Evolutionary conservation across 768 basidiomycete species (phyloP).

Genomic region (Rhodosporidiobolus odoratus): DNA sequence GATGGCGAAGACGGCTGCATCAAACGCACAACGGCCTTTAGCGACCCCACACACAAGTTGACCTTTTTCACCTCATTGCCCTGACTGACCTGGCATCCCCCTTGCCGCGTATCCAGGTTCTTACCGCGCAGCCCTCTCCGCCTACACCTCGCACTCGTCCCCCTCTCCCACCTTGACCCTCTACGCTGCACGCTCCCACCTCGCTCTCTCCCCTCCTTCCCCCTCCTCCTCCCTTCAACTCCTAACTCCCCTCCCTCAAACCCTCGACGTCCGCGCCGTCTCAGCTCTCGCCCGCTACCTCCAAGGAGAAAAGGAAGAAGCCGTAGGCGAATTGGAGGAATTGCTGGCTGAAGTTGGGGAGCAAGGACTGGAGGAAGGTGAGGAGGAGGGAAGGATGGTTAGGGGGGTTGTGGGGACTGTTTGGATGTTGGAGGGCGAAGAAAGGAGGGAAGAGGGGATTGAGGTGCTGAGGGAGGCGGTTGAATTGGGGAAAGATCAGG

Average conservation of each 20-base stretch:
- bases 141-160: slow-evolving; percentile 18
- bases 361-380: slow-evolving; percentile 25
- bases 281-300: slow-evolving; percentile 30
- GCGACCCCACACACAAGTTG: not conserved
- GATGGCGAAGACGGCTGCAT: not conserved
- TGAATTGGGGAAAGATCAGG: slow-evolving; percentile 36
- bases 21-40: not conserved
- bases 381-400: slow-evolving; percentile 22
- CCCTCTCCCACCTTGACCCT: slow-evolving; percentile 26
- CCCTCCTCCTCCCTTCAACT: slow-evolving; percentile 8
- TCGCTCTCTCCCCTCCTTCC: slow-evolving; percentile 34
- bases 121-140: slow-evolving; percentile 33
- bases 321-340: slow-evolving; percentile 32
- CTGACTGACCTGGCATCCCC: not conserved
- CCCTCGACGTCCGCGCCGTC: slow-evolving; percentile 35
- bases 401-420: slow-evolving; percentile 26
- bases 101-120: slow-evolving; percentile 14
- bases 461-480: slow-evolving; percentile 36
- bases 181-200: slow-evolving; percentile 39
- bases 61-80: no score
- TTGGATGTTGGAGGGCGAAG: slow-evolving; percentile 35
- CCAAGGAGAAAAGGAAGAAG: slow-evolving; percentile 12
- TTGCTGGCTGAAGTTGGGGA: slow-evolving; percentile 32
- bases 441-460: slow-evolving; percentile 31
- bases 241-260: slow-evolving; percentile 13